phyloP scores from a whole-genome alignment of 2,329 filamentous ascomycete species.

The Ophiosphaerella narmari region DNA sequence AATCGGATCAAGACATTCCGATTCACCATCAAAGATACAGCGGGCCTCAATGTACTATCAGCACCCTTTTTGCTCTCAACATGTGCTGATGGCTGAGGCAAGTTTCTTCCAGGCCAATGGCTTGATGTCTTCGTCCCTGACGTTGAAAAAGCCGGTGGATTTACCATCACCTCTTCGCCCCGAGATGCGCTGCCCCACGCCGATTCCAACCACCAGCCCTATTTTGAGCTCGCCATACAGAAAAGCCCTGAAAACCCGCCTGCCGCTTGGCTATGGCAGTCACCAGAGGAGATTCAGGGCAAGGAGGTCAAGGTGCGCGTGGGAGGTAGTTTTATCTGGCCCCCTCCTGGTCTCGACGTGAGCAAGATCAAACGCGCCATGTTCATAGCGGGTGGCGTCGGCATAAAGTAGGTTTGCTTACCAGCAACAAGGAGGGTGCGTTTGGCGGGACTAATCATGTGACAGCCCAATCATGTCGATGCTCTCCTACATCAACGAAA shows the following conservation, averaged over 20 bases:
- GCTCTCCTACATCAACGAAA: constrained; percentile 62
- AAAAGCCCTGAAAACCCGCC: constrained; percentile 71
- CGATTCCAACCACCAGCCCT: constrained; percentile 44
- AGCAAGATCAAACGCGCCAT: constrained; percentile 63
- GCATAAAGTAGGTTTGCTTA: constrained; percentile 67
- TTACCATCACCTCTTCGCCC: constrained; percentile 83
- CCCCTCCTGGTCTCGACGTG: constrained; percentile 59
- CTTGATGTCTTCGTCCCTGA: constrained; percentile 78
- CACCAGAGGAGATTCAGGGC: constrained; percentile 60
- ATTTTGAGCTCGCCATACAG: constrained; percentile 80
- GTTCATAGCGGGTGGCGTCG: constrained; percentile 80
- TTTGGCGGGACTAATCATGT: constrained; percentile 12
- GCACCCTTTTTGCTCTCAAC: constrained; percentile 29
- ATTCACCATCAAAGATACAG: constrained; percentile 60
- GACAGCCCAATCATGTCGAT: constrained; percentile 73
- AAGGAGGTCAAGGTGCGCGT: constrained; percentile 68
- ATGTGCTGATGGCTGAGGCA: constrained; percentile 37
- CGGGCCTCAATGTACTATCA: constrained; percentile 54
- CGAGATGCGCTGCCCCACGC: constrained; percentile 51
- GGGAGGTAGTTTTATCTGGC: constrained; percentile 82
- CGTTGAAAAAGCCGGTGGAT: constrained; percentile 74
- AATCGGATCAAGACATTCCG: constrained; percentile 69
- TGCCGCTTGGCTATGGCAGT: constrained; percentile 75
- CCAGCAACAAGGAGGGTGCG: neutral
- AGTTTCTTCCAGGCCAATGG: constrained; percentile 87